Conservation (phyloP, 345 rosid genomes). For the Lepidium aucheri region DNA sequence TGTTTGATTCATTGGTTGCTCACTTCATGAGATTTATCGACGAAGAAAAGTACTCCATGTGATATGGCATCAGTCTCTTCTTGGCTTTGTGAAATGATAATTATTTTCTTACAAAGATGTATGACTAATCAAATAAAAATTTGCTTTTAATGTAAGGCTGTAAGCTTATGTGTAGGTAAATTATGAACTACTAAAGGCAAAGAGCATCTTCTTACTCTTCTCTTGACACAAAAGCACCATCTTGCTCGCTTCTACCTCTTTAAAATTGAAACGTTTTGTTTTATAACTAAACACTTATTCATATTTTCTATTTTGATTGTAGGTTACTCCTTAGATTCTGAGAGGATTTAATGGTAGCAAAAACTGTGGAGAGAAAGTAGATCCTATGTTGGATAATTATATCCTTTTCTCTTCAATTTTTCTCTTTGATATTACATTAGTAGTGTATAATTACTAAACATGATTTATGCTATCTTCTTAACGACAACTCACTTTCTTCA, state of each 20-base stretch:
- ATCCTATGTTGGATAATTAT: slow-evolving; percentile 44
- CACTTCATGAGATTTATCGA: slow-evolving; percentile 77
- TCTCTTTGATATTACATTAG: too few species aligned
- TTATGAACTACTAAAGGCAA: slow-evolving; percentile 67
- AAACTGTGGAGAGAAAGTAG: slow-evolving; percentile 82
- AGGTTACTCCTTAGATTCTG: slow-evolving; percentile 57
- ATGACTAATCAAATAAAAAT: not conserved
- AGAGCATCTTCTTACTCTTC: slow-evolving; percentile 52
- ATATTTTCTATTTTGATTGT: too few species aligned
- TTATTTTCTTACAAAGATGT: not conserved
- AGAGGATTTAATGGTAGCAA: slow-evolving; percentile 71
- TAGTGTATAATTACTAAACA: not conserved
- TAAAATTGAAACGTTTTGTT: too few species aligned
- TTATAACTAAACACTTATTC: too few species aligned
- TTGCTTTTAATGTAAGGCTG: not conserved
- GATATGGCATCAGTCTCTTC: slow-evolving; percentile 96
- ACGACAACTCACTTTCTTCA: slow-evolving; percentile 45
- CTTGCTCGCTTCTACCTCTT: slow-evolving; percentile 46
- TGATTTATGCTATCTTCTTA: slow-evolving; percentile 36
- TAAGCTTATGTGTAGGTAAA: slow-evolving; percentile 50
- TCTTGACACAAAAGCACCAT: slow-evolving; percentile 63
- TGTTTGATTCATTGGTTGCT: slow-evolving; percentile 65
- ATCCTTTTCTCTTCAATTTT: slow-evolving; percentile 43
- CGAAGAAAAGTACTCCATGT: slow-evolving; percentile 84
- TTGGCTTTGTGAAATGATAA: slow-evolving; percentile 82